A percentile compares a stretch with the other conserved stretches of the same genome.
These are phyloP conservation scores for Polygonum maritimum DNA, from an alignment of 148 eudicot species.

Conservation along the genomic window DNA sequence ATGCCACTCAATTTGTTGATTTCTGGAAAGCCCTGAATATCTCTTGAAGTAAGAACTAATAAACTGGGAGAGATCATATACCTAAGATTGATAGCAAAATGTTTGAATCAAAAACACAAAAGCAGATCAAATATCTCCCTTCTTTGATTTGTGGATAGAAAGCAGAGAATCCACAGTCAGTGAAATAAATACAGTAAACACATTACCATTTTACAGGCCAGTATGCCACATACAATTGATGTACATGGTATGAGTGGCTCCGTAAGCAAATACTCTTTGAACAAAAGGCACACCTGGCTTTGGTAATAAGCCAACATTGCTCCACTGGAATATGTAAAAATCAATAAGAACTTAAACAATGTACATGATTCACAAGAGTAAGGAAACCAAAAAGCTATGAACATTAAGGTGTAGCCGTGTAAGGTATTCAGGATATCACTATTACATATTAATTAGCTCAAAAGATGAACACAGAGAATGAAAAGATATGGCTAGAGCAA, in stretches of 20 bases:
- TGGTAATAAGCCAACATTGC: slow-evolving; percentile 8
- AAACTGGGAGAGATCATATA: slow-evolving; percentile 26
- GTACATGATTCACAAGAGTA: background rate
- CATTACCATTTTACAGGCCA: slow-evolving; percentile 34
- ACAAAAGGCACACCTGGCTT: slow-evolving; percentile 14
- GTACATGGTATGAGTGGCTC: slow-evolving; percentile 27
- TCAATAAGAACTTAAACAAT: background rate
- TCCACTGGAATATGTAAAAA: background rate
- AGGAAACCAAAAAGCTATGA: background rate
- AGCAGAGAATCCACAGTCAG: background rate
- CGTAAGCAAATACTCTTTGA: slow-evolving; percentile 18
- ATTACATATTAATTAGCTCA: background rate
- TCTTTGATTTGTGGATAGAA: background rate
- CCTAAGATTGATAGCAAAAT: slow-evolving; percentile 14
- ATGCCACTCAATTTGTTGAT: slow-evolving; percentile 36
- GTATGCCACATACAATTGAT: slow-evolving; percentile 29
- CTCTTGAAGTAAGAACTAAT: slow-evolving; percentile 29
- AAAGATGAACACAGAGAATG: too few species aligned
- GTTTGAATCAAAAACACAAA: background rate
- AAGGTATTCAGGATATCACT: background rate
- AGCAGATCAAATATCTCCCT: background rate
- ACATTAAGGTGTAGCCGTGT: background rate
- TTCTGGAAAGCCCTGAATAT: slow-evolving; percentile 30
- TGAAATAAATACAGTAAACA: background rate
- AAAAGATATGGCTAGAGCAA: too few species aligned